Percentiles rank a stretch among this genome's conserved stretches.
Evolutionary conservation across 1,139 yeast species (phyloP).

Genomic region (Arxiozyma heterogenica): DNA sequence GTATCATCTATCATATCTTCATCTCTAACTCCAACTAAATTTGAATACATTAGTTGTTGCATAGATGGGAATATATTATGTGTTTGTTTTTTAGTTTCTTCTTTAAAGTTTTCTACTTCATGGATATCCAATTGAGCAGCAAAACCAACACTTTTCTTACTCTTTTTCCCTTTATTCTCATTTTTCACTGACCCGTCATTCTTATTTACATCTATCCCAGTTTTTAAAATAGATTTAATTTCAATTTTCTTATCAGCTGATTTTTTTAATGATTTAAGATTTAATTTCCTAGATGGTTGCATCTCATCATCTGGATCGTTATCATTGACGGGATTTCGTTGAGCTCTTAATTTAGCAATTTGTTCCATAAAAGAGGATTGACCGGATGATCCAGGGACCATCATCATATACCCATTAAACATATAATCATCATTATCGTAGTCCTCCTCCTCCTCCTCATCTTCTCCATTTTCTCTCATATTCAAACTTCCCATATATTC

Average conservation of each 20-base stretch:
- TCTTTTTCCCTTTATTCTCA: constrained; percentile 7
- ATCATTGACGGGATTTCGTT: not conserved
- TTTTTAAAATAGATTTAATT: constrained; percentile 18
- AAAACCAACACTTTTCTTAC: constrained; percentile 46
- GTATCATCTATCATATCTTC: constrained; percentile 11
- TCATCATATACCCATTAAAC: constrained; percentile 10
- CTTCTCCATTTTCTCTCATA: not conserved
- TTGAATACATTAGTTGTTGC: not conserved
- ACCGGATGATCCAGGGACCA: constrained; percentile 23
- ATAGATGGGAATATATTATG: constrained; percentile 12
- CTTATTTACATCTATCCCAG: not conserved
- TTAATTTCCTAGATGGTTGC: not conserved
- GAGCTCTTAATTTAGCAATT: constrained; percentile 21
- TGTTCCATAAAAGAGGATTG: constrained; percentile 27
- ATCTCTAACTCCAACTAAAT: constrained; percentile 11
- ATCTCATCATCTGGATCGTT: not conserved
- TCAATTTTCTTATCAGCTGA: not conserved
- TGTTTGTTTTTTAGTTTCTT: constrained; percentile 36
- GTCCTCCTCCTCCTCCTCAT: constrained; percentile 27
- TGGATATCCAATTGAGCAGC: constrained; percentile 45
- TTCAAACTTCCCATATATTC: not conserved
- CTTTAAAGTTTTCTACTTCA: constrained; percentile 51
- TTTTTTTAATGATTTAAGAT: constrained; percentile 1
- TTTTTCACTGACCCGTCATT: not conserved
- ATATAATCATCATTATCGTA: constrained; percentile 25